phyloP scores from a whole-genome alignment of 164 flowering plant species.

The Dillenia turbinata region DNA sequence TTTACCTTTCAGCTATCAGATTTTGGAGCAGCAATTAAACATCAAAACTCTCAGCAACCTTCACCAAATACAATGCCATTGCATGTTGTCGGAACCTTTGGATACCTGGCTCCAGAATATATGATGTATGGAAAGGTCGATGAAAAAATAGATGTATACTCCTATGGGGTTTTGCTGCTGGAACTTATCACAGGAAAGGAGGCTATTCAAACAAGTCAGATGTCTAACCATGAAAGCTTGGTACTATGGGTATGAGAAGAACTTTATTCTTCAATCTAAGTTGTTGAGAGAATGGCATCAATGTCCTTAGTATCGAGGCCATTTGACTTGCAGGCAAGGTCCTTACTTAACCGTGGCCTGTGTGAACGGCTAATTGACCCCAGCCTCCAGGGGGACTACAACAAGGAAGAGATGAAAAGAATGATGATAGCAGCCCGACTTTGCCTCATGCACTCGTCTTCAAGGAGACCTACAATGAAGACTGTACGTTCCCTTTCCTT shows the following conservation, averaged over 20 bases:
- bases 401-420: conserved; percentile 33
- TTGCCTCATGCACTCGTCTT: conserved; percentile 45
- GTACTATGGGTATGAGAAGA: conserved; percentile 38
- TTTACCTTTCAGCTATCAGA: conserved; percentile 29
- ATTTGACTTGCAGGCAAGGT: conserved; percentile 36
- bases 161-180: conserved; percentile 47
- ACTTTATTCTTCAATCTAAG: neutral
- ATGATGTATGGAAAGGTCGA: conserved; percentile 42
- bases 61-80: conserved; percentile 14
- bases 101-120: conserved; percentile 54
- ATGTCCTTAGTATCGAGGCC: neutral
- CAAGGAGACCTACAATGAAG: conserved; percentile 43
- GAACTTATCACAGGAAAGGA: conserved; percentile 49
- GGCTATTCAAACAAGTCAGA: conserved; percentile 22
- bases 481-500: conserved; percentile 14
- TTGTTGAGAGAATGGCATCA: neutral
- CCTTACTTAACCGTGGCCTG: conserved; percentile 30
- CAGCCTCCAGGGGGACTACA: conserved; percentile 17
- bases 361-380: conserved; percentile 39
- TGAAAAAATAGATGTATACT: conserved; percentile 50
- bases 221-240: conserved; percentile 33
- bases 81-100: conserved; percentile 30
- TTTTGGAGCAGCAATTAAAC: conserved; percentile 37
- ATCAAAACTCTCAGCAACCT: conserved; percentile 15
- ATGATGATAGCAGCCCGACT: conserved; percentile 36